Evolutionary conservation across 306 rosid genomes (phyloP), one percentile per base, ranked within the genome.

Genomic region (Quercus glauca): DNA sequence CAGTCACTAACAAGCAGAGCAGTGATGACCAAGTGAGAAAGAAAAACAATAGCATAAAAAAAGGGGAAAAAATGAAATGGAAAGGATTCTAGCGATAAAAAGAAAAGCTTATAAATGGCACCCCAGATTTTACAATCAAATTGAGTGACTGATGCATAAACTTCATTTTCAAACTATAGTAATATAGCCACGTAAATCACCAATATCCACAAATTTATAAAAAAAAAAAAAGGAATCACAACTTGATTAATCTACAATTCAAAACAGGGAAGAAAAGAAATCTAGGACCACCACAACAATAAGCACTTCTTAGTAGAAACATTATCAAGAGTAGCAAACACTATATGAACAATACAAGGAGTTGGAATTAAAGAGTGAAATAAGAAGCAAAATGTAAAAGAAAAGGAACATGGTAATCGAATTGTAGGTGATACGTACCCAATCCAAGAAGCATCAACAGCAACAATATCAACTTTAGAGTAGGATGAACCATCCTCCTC

Each of bases 401-500:
- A 59, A 26, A 21, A 28, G 76, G 2, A 58, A 19, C 4, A 74
- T n/a, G 74, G 71, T 51, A 77, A 73, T 35, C 53, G 35, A 61
- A 71, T 55, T 19, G 19, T 68, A 11, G 73, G 10, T 21, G 76
- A 73, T 21, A 69, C 85, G 26, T 79, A 88, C 91, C 88, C 11
- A 82, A 83, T 18, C 83, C 87, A 53, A 86, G 80, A 71, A 88
- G 71, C 57, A 83, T 81, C 69, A 86, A 82, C 80, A 88, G 56
- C 68, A 75, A 76, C 75, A 81, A 78, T 31, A 37, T 41, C 45
- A 49, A 49, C 53, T 77, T 88, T 8, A 61, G 81, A 71, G 76
- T 76, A 73, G 83, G 73, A 81, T 86, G 73, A 81, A 83, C 89
- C 89, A 88, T 86, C 55, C 71, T 74, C 79, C 83, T 71, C 73